phyloP scores from a whole-genome alignment of 139 green algal species.

The Auxenochlorella pyrenoidosa region DNA sequence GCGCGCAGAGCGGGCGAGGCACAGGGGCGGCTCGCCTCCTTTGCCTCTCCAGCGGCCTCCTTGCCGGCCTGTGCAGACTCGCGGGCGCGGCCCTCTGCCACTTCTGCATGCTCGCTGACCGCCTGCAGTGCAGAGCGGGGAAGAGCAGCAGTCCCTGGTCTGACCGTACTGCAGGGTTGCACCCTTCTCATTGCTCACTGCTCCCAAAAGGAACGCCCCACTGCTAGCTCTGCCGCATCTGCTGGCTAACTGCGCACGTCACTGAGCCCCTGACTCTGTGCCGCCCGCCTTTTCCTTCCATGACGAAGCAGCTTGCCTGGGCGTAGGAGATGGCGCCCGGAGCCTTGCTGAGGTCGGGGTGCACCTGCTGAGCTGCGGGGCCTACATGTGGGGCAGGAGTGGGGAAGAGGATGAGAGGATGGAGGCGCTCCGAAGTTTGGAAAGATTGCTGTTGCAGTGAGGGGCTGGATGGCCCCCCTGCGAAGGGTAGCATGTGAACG shows the following conservation, averaged over 20 bases:
- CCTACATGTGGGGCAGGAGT: not conserved
- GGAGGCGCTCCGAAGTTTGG: too few species aligned
- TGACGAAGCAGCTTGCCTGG: not conserved
- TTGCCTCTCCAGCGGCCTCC: constrained; percentile 12
- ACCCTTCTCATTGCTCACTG: too few species aligned
- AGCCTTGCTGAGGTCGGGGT: constrained; percentile 33
- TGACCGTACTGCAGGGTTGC: not conserved
- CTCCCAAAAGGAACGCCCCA: too few species aligned
- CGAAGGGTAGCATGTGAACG: too few species aligned
- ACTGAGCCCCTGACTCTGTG: too few species aligned
- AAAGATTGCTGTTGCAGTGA: too few species aligned
- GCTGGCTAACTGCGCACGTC: too few species aligned
- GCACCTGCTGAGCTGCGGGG: too few species aligned
- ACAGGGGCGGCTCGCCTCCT: not conserved
- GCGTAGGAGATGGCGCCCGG: constrained; percentile 16
- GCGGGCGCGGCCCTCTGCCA: not conserved
- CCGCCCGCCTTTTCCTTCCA: too few species aligned
- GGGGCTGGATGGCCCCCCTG: too few species aligned
- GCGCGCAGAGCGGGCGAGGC: not conserved
- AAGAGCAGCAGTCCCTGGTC: not conserved
- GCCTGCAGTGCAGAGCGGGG: not conserved
- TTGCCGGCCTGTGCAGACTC: constrained; percentile 12
- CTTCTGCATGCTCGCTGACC: not conserved
- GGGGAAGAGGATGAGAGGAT: not conserved
- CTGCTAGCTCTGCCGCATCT: too few species aligned